Percentiles rank a stretch among this genome's conserved stretches.
Evolutionary conservation across 1,284 basidiomycete genomes (phyloP).

Genomic region (Ceratobasidium sp.): DNA sequence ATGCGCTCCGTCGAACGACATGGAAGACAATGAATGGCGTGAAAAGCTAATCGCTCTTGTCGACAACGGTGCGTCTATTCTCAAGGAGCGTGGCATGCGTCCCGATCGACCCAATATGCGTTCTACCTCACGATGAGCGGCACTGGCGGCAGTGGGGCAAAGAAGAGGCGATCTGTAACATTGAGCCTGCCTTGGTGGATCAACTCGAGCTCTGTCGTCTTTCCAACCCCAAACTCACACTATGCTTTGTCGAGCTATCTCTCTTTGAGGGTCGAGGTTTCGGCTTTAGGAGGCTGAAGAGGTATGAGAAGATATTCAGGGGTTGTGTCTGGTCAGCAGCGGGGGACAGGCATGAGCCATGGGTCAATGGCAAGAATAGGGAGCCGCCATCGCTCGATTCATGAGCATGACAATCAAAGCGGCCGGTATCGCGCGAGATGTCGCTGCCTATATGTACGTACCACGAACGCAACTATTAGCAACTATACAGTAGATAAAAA

Average conservation of each 20-base stretch:
- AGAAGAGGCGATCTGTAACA: constrained; percentile 96
- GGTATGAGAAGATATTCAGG: not conserved
- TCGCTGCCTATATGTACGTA: constrained; percentile 25
- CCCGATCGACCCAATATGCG: constrained; percentile 89
- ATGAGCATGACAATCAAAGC: constrained; percentile 22
- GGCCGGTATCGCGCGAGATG: constrained; percentile 4
- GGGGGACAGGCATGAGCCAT: constrained; percentile 22
- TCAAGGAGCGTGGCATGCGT: constrained; percentile 82
- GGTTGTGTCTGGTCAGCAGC: not conserved
- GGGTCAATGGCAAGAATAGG: constrained; percentile 16
- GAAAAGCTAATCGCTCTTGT: constrained; percentile 76
- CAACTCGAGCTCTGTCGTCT: constrained; percentile 96
- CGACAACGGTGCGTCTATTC: constrained; percentile 70
- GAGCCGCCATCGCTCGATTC: constrained; percentile 16
- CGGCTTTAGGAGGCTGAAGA: not conserved
- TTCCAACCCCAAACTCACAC: constrained; percentile 95
- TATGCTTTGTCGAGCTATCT: constrained; percentile 79
- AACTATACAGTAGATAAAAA: not conserved
- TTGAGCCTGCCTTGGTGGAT: constrained; percentile 97
- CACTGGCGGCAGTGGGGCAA: constrained; percentile 80
- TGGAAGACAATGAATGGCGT: constrained; percentile 81
- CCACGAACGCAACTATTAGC: not conserved
- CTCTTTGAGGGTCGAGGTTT: not conserved
- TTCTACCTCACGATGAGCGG: constrained; percentile 93
- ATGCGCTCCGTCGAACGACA: constrained; percentile 79